Base-by-base conservation (phyloP, 1,139 yeast genomes). In the Arxiozyma telluris region DNA sequence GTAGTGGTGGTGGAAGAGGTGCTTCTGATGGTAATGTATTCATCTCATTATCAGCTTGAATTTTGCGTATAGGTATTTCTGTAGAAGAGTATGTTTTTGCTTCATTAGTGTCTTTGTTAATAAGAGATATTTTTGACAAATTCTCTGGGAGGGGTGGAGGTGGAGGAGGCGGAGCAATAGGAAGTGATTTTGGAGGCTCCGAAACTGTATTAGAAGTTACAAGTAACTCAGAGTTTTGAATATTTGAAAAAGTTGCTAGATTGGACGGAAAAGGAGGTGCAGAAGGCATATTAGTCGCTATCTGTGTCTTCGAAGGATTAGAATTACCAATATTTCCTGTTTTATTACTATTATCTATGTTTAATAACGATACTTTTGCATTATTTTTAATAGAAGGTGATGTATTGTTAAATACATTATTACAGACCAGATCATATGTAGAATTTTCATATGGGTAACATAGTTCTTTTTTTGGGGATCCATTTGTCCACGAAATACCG, bases 131-230 rank as follows among this genome's bases (percentile, higher is more conserved):
- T 22, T 20, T 18, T 4, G 39, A 27, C n/a, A 41, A 27, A 20
- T 34, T 41, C 7, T 27, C 38, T 34, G 56, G 56, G 5, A 53
- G 51, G 8, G 52, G 53, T 15, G 57, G 57, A 4, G 50, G 49
- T 4, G 54, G 55, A 8, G 53, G 54, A 25, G 72, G 71, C n/a
- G 70, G 63, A 11, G 56, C 53, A 22, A 60, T 57, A 17, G 59
- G 53, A 41, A 61, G 62, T 15, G 61, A 50, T 12, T 56, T 56
- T 38, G 59, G 57, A 17, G 59, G 54, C 20, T 15, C 17, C 9
- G 39, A 15, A 2, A 34, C n/a, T 15, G 39, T 34, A 15, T 6
- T 34, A 15, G 39, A 34, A 34, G n/a, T 12, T 2, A 12, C 8
- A 15, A 15, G n/a, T 4, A n/a, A 34, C n/a, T 34, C n/a, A 15